These are phyloP conservation scores for Mrakia frigida DNA, from an alignment of 768 basidiomycete genomes.

Conservation along the genomic window DNA sequence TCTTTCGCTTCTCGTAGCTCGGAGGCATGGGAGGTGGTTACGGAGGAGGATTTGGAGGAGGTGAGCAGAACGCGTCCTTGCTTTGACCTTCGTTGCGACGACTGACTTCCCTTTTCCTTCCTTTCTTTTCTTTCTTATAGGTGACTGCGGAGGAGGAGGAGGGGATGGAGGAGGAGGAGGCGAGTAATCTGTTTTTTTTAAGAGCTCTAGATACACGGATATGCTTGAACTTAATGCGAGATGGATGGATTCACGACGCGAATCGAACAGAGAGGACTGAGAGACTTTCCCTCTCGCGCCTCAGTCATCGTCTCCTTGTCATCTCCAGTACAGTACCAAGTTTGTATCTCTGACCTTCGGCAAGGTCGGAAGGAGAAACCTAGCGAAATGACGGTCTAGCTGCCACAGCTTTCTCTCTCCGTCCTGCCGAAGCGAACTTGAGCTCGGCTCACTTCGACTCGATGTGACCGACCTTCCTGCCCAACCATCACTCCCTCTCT, in stretches of 20 bases:
- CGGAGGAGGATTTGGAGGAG: constrained; percentile 29
- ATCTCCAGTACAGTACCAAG: background rate
- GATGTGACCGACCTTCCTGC: background rate
- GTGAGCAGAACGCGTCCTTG: background rate
- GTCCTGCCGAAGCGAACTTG: background rate
- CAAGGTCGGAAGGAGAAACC: background rate
- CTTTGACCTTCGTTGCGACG: background rate
- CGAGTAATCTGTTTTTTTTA: background rate
- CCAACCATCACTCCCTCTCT: background rate
- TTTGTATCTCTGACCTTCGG: background rate
- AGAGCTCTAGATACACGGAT: background rate
- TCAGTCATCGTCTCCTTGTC: no score
- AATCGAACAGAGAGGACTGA: no score
- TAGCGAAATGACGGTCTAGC: background rate
- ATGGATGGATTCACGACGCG: no score
- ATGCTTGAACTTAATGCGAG: background rate
- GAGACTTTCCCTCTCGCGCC: no score
- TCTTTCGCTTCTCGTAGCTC: background rate
- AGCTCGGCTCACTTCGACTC: background rate
- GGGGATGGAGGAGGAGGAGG: background rate
- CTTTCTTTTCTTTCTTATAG: background rate
- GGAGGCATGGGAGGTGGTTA: constrained; percentile 21
- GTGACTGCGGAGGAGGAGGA: background rate
- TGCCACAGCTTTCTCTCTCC: background rate
- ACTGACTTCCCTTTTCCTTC: background rate